phyloP scores from a whole-genome alignment of 805 yeast genomes.

The Wickerhamomyces chaumierensis region DNA sequence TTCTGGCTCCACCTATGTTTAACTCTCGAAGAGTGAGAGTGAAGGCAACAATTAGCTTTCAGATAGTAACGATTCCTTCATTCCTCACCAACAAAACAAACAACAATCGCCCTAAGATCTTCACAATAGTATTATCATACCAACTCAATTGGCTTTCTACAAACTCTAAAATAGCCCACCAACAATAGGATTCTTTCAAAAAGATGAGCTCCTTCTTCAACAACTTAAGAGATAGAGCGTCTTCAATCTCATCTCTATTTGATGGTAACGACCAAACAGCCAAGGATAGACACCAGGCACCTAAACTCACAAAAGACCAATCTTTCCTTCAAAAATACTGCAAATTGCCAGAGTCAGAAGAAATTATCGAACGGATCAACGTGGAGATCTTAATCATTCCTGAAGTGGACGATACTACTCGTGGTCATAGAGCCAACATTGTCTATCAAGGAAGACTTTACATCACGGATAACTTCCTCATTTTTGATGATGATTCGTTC shows the following conservation, averaged over 20 bases:
- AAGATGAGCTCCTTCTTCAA: constrained; percentile 24
- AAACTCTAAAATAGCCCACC: no score
- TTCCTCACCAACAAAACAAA: no score
- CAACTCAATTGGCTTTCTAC: no score
- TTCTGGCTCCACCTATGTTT: no score
- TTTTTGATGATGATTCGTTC: constrained; percentile 66
- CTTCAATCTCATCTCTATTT: constrained; percentile 26
- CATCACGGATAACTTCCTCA: constrained; percentile 64
- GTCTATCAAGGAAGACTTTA: constrained; percentile 54
- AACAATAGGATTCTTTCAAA: no score
- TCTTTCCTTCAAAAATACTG: constrained; percentile 47
- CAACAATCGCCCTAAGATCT: no score
- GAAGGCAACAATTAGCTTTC: no score
- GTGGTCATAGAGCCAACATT: constrained; percentile 18
- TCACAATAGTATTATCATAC: no score
- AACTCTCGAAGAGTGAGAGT: no score
- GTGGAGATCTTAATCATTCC: constrained; percentile 44
- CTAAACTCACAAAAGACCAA: constrained; percentile 55
- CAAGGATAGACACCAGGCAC: constrained; percentile 10
- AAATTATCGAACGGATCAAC: constrained; percentile 49
- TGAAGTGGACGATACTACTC: constrained; percentile 9
- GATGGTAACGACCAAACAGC: constrained; percentile 19
- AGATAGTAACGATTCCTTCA: no score
- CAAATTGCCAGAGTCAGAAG: constrained; percentile 62
- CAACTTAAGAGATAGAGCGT: constrained; percentile 34